Evolutionary conservation across 1,284 basidiomycete species (phyloP), one percentile per base, ranked within the genome.

Genomic region (Tilletia horrida): DNA sequence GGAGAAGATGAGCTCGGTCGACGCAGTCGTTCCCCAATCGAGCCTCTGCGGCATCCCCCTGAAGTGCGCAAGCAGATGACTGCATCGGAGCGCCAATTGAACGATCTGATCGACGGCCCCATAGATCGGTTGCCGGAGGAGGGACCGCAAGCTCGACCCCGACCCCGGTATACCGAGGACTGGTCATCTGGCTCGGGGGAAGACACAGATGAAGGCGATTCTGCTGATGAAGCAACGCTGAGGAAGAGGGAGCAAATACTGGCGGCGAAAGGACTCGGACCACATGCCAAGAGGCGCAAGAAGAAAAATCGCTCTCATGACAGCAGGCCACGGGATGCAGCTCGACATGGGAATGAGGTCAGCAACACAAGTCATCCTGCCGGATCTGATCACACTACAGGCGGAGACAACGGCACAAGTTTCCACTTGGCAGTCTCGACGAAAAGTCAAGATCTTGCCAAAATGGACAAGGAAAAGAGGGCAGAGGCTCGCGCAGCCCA

Each of bases 141-240:
- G 23, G 50, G 50, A 13, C 50, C 50, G 13, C 50, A 25, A 14
- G 13, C 29, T 2, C 55, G 55, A 1, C 55, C 55, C 1, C 25
- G 55, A 14, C 55, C 55, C 13, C 27, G 35, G 29, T 59, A 59
- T 59, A 59, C 55, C 1, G 27, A 59, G 7, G 55, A 59, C 27
- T 59, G 55, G 55, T 59, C 55, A 13, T 35, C 55, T 25, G 55
- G 55, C 27, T 59, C 55, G 0, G 55, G 55, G 3, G 55, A 59
- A 27, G 55, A 59, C 31, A 59, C 55, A 16, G 55, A 59, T 21
- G 55, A 59, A 16, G 55, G 31, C 14, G 55, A 59, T 29, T 59
- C 55, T 16, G 55, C 55, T 25, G 55, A 59, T 35, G 55, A 59
- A 27, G 55, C 55, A n/a, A 59, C 55, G 55, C 55, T 31, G 25